Evolutionary conservation across 345 rosid species (phyloP), one percentile per base, ranked within the genome.

Genomic region (Eucalyptus erythrocorys): DNA sequence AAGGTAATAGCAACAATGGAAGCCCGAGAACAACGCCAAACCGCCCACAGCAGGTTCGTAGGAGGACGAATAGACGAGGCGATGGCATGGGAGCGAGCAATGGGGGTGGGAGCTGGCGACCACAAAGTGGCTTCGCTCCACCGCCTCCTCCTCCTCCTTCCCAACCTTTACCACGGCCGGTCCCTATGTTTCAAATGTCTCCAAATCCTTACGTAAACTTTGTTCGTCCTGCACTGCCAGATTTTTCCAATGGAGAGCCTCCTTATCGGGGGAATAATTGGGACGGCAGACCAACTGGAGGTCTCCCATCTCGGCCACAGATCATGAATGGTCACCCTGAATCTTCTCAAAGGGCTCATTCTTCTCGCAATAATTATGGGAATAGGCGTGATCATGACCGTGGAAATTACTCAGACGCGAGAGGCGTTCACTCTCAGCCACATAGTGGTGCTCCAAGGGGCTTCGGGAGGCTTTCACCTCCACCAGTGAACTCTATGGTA

Each of bases 351-450:
- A 93, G 95, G 82, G 93, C 93, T 87, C 92, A 90, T 90, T 90
- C 90, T 92, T 93, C 90, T 26, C 91, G 94, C n/a, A 90, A 91
- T 68, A 92, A 88, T 92, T 90, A 84, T 55, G 91, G 94, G 42
- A 91, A 89, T n/a, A 90, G 94, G 89, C 95, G 93, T 47, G 94
- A 94, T 90, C 94, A 93, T 76, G 95, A 93, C 16, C 93, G 91
- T 66, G 94, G 95, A 66, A 93, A 90, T 89, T 89, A 90, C 90
- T 89, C 89, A 32, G 92, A 91, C 88, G 37, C 90, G 11, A 91
- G 96, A 90, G 97, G 93, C 68, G 93, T 48, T 86, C 92, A 90
- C 66, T 68, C 89, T 90, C 95, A 91, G 66, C 89, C 89, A 34
- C 95, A 90, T 48, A 91, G 96, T 91, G 92, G 86, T 85, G 81